Conservation (phyloP, 768 basidiomycete species). For the Suillus brevipes region DNA sequence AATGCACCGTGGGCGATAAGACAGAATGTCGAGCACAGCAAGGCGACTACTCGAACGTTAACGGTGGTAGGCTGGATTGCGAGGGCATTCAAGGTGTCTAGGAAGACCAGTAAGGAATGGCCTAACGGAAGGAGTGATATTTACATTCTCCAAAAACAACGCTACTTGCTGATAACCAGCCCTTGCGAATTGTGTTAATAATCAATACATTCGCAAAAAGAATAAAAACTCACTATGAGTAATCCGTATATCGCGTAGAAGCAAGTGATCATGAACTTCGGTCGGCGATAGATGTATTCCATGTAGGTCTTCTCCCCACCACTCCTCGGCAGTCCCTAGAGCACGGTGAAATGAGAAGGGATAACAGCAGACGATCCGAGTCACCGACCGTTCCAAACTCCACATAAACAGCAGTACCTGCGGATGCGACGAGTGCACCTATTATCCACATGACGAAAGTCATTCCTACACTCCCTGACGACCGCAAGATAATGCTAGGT, state of each 20-base stretch:
- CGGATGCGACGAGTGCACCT: slow-evolving; percentile 61
- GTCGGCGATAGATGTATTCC: slow-evolving; percentile 65
- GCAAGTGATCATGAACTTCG: slow-evolving; percentile 62
- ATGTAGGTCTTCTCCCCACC: slow-evolving; percentile 80
- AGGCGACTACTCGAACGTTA: slow-evolving; percentile 53
- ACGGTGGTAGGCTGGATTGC: slow-evolving; percentile 43
- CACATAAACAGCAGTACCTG: slow-evolving; percentile 71
- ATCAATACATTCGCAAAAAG: neutral
- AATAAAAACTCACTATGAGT: slow-evolving; percentile 46
- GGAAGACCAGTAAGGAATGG: neutral
- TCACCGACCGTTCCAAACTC: slow-evolving; percentile 67
- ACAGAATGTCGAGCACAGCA: slow-evolving; percentile 56
- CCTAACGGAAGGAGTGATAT: slow-evolving; percentile 9
- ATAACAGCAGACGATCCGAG: neutral
- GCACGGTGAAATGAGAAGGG: neutral
- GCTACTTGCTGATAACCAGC: slow-evolving; percentile 56
- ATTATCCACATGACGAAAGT: slow-evolving; percentile 70
- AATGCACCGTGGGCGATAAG: slow-evolving; percentile 56
- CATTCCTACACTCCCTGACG: slow-evolving; percentile 71
- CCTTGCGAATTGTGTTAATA: slow-evolving; percentile 36
- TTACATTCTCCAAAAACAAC: slow-evolving; percentile 75
- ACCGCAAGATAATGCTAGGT: slow-evolving; percentile 63
- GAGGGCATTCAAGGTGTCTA: slow-evolving; percentile 62
- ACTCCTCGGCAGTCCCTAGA: slow-evolving; percentile 63
- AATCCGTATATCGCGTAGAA: slow-evolving; percentile 57